phyloP scores from a whole-genome alignment of 495 filamentous ascomycete genomes.

The Parathielavia hyrcaniae region DNA sequence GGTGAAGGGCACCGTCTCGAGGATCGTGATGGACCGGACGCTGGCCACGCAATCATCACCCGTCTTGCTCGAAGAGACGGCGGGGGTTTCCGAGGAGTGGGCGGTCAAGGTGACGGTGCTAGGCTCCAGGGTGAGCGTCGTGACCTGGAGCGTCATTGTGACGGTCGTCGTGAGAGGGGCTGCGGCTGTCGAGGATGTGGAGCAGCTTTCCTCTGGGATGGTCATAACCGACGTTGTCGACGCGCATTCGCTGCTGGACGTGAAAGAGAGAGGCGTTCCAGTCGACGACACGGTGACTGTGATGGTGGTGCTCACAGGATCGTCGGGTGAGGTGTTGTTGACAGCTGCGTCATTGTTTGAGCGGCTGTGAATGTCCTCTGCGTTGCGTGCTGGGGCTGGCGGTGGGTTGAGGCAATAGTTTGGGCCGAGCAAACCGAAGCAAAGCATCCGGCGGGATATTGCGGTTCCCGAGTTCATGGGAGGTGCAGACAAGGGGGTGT shows the following conservation, averaged over 20 bases:
- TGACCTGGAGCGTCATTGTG: neutral
- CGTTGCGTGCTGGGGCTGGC: too few relatives aligned
- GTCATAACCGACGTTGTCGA: too few relatives aligned
- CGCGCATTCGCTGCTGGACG: neutral
- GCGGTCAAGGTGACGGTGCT: neutral
- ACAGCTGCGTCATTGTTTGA: neutral
- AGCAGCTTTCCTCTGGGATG: too few relatives aligned
- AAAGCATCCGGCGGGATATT: neutral
- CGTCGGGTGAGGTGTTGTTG: neutral
- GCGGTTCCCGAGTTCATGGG: neutral
- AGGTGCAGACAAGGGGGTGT: conserved; percentile 2
- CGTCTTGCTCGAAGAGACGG: neutral
- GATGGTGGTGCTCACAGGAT: neutral
- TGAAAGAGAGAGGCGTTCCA: neutral
- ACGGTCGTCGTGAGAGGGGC: neutral
- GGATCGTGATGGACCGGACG: neutral
- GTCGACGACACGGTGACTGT: neutral
- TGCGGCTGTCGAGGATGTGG: neutral
- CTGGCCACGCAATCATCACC: too few relatives aligned
- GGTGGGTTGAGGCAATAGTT: too few relatives aligned
- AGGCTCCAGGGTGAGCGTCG: too few relatives aligned
- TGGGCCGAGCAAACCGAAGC: too few relatives aligned
- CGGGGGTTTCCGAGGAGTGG: neutral
- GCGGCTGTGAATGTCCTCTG: neutral
- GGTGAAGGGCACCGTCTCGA: neutral